Conservation (phyloP, 108 stramenopile species). For the Skeletonema potamos region DNA sequence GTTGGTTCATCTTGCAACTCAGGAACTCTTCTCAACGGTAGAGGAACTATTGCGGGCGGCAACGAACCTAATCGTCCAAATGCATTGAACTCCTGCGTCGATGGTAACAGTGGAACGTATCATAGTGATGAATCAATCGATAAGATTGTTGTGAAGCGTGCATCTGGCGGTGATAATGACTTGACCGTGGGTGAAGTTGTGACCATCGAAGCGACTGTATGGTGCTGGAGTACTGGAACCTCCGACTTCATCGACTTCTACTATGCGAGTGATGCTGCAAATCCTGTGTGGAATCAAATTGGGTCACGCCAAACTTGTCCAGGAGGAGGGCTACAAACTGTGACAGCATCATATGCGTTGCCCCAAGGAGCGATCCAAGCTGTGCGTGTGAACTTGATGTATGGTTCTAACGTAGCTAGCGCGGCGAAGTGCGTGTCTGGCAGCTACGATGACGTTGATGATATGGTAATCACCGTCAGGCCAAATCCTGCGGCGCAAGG, state of each 20-base stretch:
- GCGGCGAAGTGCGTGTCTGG: not conserved
- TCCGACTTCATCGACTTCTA: not conserved
- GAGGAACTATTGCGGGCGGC: not conserved
- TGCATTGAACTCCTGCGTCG: conserved; percentile 21
- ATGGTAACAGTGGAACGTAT: conserved; percentile 17
- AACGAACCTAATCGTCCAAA: conserved; percentile 14
- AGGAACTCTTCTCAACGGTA: not conserved
- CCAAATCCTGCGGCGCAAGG: not conserved
- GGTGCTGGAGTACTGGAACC: not conserved
- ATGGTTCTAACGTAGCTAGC: not conserved
- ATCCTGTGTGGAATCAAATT: not conserved
- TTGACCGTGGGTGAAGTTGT: not conserved
- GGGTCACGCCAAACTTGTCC: not conserved
- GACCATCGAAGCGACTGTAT: not conserved
- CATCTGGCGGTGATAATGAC: not conserved
- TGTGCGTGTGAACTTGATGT: not conserved
- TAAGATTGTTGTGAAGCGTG: conserved; percentile 7
- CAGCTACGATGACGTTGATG: not conserved
- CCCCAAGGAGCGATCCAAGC: not conserved
- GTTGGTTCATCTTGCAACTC: not conserved
- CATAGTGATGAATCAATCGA: conserved; percentile 25
- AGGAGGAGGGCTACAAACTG: not conserved
- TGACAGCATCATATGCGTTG: not conserved
- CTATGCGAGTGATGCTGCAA: not conserved
- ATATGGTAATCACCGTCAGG: not conserved